Evolutionary conservation across 306 rosid species (phyloP), one percentile per base, ranked within the genome.

Genomic region (Cucurbita moschata): DNA sequence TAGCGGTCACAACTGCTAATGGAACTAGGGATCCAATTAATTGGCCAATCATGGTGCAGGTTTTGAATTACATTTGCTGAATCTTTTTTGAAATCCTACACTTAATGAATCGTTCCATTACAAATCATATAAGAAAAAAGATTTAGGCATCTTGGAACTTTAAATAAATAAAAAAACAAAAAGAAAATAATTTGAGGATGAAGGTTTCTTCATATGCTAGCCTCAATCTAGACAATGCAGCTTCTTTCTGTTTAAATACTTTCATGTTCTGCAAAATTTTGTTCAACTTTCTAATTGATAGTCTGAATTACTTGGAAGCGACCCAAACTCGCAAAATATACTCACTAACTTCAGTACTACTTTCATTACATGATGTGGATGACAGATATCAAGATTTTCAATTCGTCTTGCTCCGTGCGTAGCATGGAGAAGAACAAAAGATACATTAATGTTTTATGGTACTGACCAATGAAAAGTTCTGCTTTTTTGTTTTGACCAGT

Each of bases 401-500:
- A 30, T 47, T 69, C 6, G 58, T 69, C 26, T 49, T 23, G 43
- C 56, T 68, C 42, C 4, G 12, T 44, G 73, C 13, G 8, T 15
- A 7, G 73, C 39, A 46, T 47, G 73, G 43, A 26, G 51, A 13
- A 68, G 57, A 47, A 69, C 4, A 49, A 46, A 46, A 67, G 6
- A 8, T 5, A 42, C 71, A 42, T 43, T 21, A n/a, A 43, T 73
- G 4, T 49, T 30, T 49, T 8, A 30, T 30, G 35, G 35, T 30
- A 30, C 35, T 30, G 35, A 30, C 35, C 35, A 30, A 30, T 30
- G 35, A 30, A 30, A 30, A 30, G 35, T 30, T 3, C 35, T 30
- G 35, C 35, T 30, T 30, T 30, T 30, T 30, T 26, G 26, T 26
- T 30, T 30, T 30, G 3, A 30, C 35, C 35, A 30, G 98, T 90